These are phyloP conservation scores for Moricandia moricandioides DNA, from an alignment of 345 rosid species.

Conservation along the genomic window DNA sequence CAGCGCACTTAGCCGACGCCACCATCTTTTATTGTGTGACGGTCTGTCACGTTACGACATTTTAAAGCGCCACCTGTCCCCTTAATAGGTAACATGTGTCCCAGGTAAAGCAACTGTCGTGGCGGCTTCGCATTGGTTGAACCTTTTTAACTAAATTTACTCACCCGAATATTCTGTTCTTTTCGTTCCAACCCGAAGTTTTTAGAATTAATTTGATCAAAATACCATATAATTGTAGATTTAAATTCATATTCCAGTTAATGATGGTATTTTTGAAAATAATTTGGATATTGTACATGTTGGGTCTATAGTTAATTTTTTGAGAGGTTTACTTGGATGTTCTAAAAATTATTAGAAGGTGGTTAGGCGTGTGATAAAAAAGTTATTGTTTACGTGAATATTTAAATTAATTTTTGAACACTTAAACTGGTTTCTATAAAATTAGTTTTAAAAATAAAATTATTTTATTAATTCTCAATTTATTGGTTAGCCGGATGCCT, in stretches of 20 bases:
- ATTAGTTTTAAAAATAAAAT: too few relatives aligned
- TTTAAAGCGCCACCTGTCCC: slow-evolving; percentile 29
- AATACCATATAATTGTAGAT: neutral
- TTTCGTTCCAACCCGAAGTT: neutral
- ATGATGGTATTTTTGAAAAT: slow-evolving; percentile 1
- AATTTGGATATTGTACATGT: slow-evolving; percentile 2
- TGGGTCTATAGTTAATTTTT: neutral
- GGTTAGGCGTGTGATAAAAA: too few relatives aligned
- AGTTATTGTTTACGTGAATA: too few relatives aligned
- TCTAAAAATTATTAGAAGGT: too few relatives aligned
- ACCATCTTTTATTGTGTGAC: slow-evolving; percentile 27
- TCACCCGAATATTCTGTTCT: neutral
- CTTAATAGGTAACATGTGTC: slow-evolving; percentile 32
- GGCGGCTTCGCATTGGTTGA: neutral
- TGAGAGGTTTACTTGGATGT: too few relatives aligned
- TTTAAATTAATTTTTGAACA: too few relatives aligned
- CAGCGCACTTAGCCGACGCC: slow-evolving; percentile 19
- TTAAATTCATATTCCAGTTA: neutral
- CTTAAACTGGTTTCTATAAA: too few relatives aligned
- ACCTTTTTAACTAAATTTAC: neutral
- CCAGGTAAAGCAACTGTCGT: slow-evolving; percentile 4
- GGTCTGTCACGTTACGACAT: slow-evolving; percentile 24
- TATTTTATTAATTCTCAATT: too few relatives aligned
- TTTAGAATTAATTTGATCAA: neutral
- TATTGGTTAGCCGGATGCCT: too few relatives aligned